A percentile compares a stretch with the other conserved stretches of the same genome.
These are phyloP conservation scores for Candida saitoana DNA, from an alignment of 805 yeast genomes.

Conservation along the genomic window DNA sequence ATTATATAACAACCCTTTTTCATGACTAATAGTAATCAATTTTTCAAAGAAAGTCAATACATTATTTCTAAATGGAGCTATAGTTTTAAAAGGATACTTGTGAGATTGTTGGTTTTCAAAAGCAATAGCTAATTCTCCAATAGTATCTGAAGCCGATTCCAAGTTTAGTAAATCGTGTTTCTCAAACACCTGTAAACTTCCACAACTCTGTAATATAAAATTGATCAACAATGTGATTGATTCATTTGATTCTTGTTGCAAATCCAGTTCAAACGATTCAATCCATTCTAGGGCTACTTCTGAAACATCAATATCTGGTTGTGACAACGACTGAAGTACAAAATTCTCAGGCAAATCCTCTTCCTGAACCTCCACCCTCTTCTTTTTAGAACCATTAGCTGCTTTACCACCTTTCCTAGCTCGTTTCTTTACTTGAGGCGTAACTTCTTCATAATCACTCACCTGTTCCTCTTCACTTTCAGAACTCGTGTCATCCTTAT, in stretches of 20 bases:
- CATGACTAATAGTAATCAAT: constrained; percentile 52
- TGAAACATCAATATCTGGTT: constrained; percentile 25
- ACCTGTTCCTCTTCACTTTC: constrained; percentile 10
- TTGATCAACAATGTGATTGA: constrained; percentile 66
- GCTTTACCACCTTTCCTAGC: not conserved
- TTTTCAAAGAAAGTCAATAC: constrained; percentile 53
- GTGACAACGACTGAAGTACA: constrained; percentile 27
- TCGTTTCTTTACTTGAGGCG: constrained; percentile 6
- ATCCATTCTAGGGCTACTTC: constrained; percentile 40
- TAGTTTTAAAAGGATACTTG: constrained; percentile 59
- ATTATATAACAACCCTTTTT: constrained; percentile 55
- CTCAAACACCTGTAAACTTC: constrained; percentile 62
- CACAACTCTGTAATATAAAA: constrained; percentile 64
- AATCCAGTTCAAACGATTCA: constrained; percentile 24
- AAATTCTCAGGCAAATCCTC: constrained; percentile 26
- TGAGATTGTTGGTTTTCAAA: constrained; percentile 60
- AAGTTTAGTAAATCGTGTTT: constrained; percentile 71
- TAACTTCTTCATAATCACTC: constrained; percentile 12
- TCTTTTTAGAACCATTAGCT: constrained; percentile 1
- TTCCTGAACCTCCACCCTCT: constrained; percentile 7
- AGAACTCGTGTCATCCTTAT: constrained; percentile 10
- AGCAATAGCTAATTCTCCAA: constrained; percentile 63
- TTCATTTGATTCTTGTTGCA: constrained; percentile 26
- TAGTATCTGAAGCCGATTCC: constrained; percentile 69
- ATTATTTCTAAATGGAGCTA: constrained; percentile 51